phyloP scores from a whole-genome alignment of 345 rosid species.

The Gossypium bickii region DNA sequence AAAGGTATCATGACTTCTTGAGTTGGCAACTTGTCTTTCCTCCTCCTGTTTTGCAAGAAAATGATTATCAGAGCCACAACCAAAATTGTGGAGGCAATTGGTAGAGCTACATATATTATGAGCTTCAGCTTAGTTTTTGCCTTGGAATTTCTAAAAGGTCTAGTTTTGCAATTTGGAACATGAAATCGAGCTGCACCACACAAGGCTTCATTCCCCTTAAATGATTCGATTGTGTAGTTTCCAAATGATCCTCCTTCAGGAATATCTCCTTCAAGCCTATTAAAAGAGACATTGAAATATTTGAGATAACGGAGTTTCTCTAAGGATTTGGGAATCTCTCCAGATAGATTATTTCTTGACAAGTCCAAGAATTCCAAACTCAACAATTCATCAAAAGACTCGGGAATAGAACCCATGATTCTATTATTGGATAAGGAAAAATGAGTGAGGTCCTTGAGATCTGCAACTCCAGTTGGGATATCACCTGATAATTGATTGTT shows the following conservation, averaged over 20 bases:
- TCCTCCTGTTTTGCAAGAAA: neutral
- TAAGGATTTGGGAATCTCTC: neutral
- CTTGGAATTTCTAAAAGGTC: neutral
- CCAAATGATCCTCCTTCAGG: constrained; percentile 16
- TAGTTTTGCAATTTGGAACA: constrained; percentile 13
- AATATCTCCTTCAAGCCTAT: constrained; percentile 19
- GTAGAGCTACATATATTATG: neutral
- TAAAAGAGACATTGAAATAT: constrained; percentile 20
- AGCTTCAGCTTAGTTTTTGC: neutral
- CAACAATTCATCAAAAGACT: neutral
- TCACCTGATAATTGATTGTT: neutral
- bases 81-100: neutral
- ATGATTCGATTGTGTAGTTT: constrained; percentile 18
- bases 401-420: neutral
- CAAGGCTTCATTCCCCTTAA: constrained; percentile 6
- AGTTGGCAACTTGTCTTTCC: neutral
- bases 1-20: neutral
- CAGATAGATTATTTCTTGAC: neutral
- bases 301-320: neutral
- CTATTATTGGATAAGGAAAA: neutral
- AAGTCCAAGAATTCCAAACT: neutral
- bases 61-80: neutral
- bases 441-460: neutral
- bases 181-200: constrained; percentile 12
- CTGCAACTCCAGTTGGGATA: neutral